These are phyloP conservation scores for Hemisphaericaspora xylofermentans DNA, from an alignment of 1,139 yeast genomes.

Conservation along the genomic window DNA sequence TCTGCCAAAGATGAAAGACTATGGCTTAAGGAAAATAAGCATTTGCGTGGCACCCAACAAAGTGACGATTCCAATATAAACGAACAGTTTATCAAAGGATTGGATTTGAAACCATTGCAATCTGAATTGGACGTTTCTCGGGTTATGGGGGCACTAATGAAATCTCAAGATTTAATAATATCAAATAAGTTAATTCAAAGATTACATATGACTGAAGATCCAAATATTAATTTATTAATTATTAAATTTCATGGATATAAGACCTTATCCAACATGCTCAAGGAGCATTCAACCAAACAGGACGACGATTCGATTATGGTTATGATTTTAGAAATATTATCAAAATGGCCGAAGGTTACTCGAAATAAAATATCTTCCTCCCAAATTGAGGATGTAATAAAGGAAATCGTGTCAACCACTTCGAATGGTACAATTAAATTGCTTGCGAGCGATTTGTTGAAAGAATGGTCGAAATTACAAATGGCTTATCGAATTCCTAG, in stretches of 20 bases:
- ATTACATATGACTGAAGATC: conserved; percentile 55
- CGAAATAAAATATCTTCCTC: conserved; percentile 80
- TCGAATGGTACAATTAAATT: conserved; percentile 30
- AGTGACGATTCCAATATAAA: conserved; percentile 61
- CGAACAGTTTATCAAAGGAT: conserved; percentile 59
- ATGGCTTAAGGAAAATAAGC: conserved; percentile 63
- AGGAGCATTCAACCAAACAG: conserved; percentile 30
- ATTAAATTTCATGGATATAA: conserved; percentile 86
- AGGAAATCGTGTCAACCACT: conserved; percentile 34
- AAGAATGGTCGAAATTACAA: conserved; percentile 72
- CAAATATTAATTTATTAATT: conserved; percentile 55
- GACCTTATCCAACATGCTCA: conserved; percentile 63
- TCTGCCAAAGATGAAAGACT: conserved; percentile 57
- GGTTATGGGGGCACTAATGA: conserved; percentile 80
- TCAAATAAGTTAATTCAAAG: conserved; percentile 68
- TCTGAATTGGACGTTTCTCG: conserved; percentile 63
- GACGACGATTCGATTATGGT: conserved; percentile 36
- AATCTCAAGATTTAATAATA: conserved; percentile 68
- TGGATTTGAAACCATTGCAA: conserved; percentile 54
- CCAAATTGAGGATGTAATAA: conserved; percentile 66
- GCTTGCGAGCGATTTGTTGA: conserved; percentile 48
- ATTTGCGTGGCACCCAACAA: conserved; percentile 45
- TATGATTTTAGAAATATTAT: conserved; percentile 56
- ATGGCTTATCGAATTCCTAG: conserved; percentile 86
- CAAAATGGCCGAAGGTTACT: conserved; percentile 78